These are phyloP conservation scores for Posidonia oceanica DNA, from an alignment of 116 monocot genomes.

Conservation along the genomic window DNA sequence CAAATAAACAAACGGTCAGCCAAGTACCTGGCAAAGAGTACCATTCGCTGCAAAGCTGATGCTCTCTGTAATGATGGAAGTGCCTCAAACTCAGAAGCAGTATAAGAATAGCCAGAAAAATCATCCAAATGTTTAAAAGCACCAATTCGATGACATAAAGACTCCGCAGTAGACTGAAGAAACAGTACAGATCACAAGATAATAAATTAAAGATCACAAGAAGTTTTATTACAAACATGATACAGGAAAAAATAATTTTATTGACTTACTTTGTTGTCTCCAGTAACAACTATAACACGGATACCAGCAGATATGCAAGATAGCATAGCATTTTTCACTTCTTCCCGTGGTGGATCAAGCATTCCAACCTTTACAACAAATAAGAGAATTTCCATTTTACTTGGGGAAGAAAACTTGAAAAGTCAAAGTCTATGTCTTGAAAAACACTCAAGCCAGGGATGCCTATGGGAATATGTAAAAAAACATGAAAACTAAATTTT, in stretches of 20 bases:
- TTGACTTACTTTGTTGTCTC: slow-evolving; percentile 83
- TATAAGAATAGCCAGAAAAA: slow-evolving; percentile 82
- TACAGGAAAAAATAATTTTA: slow-evolving; percentile 1
- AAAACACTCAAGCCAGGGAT: not conserved
- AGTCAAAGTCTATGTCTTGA: not conserved
- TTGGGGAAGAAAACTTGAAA: not conserved
- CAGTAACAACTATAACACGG: slow-evolving; percentile 99
- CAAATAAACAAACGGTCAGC: not conserved
- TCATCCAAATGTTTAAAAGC: slow-evolving; percentile 88
- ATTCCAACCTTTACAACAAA: slow-evolving; percentile 69
- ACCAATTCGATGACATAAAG: slow-evolving; percentile 86
- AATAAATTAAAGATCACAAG: not conserved
- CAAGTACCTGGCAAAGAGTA: slow-evolving; percentile 78
- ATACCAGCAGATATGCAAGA: slow-evolving; percentile 97
- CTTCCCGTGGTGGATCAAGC: slow-evolving; percentile 97
- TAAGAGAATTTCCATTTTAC: not conserved
- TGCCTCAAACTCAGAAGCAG: slow-evolving; percentile 96
- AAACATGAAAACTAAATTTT: too few species aligned
- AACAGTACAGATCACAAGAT: not conserved
- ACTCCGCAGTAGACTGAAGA: slow-evolving; percentile 87
- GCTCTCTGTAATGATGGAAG: slow-evolving; percentile 66
- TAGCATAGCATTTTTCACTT: slow-evolving; percentile 82
- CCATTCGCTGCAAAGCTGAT: slow-evolving; percentile 85
- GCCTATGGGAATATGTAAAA: not conserved
- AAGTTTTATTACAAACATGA: not conserved